These are phyloP conservation scores for Caryocar brasiliense DNA, from an alignment of 441 rosid species.

Conservation along the genomic window DNA sequence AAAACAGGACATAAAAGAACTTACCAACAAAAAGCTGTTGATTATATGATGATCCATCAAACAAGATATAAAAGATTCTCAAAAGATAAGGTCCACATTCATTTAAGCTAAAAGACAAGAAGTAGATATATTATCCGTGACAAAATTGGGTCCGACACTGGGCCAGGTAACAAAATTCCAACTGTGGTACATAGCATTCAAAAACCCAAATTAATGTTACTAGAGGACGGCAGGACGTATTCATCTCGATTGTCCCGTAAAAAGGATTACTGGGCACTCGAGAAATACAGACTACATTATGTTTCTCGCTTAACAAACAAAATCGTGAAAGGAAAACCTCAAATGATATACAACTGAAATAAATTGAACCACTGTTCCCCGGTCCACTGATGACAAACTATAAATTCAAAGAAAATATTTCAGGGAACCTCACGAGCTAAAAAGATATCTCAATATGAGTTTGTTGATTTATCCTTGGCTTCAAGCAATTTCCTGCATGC, in stretches of 20 bases:
- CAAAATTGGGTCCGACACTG: background rate
- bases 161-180: background rate
- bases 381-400: background rate
- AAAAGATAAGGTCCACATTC: background rate
- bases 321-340: background rate
- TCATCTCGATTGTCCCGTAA: background rate
- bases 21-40: no score
- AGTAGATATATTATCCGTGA: background rate
- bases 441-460: constrained; percentile 5
- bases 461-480: constrained; percentile 19
- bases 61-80: background rate
- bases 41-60: background rate
- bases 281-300: background rate
- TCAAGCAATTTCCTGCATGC: constrained; percentile 41
- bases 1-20: no score
- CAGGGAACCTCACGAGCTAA: background rate
- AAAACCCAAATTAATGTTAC: constrained; percentile 2
- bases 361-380: constrained; percentile 4
- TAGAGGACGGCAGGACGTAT: background rate
- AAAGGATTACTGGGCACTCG: background rate
- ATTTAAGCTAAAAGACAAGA: background rate
- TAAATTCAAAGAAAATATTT: background rate
- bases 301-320: constrained; percentile 2
- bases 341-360: constrained; percentile 12
- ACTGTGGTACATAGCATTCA: background rate